Evolutionary conservation across 805 yeast species (phyloP).

Genomic region (Ogataea angusta): DNA sequence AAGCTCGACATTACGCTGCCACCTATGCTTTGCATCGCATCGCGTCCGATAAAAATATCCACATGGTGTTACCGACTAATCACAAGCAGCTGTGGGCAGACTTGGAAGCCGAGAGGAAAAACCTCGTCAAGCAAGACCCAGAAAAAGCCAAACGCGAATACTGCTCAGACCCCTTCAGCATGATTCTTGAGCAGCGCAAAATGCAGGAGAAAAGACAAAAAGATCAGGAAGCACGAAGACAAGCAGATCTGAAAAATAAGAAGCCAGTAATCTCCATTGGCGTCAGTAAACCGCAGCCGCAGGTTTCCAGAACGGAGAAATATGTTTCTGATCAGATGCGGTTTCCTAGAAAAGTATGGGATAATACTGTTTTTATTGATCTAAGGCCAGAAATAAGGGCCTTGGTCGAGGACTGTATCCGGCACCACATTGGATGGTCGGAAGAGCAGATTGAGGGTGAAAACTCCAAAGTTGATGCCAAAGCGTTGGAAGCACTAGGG

Average conservation of each 20-base stretch:
- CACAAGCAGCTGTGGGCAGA: conserved; percentile 78
- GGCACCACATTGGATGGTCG: conserved; percentile 56
- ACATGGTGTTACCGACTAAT: conserved; percentile 81
- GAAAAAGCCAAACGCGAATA: conserved; percentile 50
- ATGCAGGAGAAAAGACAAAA: conserved; percentile 40
- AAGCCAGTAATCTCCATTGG: conserved; percentile 45
- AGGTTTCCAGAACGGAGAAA: conserved; percentile 2
- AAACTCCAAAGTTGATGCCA: conserved; percentile 10
- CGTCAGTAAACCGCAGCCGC: conserved; percentile 3
- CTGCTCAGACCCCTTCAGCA: conserved; percentile 73
- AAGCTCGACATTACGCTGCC: conserved; percentile 88
- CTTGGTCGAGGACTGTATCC: conserved; percentile 59
- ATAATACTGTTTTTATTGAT: conserved; percentile 62
- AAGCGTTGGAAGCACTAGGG: conserved; percentile 43
- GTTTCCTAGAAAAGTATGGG: conserved; percentile 64
- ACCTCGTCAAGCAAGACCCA: conserved; percentile 43
- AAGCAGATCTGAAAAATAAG: conserved; percentile 49
- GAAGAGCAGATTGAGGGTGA: conserved; percentile 22
- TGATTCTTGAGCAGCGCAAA: conserved; percentile 56
- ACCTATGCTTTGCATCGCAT: conserved; percentile 81
- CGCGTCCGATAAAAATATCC: conserved; percentile 76
- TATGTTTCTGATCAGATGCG: conserved; percentile 16
- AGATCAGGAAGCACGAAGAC: conserved; percentile 43
- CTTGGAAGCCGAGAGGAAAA: conserved; percentile 59
- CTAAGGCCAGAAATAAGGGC: conserved; percentile 62